Evolutionary conservation across 495 filamentous ascomycete species (phyloP).

Genomic region (Penicillium angulare): DNA sequence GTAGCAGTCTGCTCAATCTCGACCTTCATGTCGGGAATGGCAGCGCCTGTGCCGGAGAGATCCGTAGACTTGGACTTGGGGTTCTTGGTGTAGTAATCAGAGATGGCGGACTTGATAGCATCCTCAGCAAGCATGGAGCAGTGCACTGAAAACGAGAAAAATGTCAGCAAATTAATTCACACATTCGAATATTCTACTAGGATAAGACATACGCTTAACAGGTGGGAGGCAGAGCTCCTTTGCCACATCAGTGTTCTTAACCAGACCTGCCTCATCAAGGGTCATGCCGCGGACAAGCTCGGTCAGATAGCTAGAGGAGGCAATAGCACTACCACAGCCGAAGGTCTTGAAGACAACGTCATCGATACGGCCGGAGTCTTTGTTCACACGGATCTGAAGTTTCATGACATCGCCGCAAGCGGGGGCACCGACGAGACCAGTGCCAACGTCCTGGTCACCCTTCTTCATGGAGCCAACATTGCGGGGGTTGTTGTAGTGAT

Average conservation of each 20-base stretch:
- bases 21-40: conserved; percentile 54
- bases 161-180: conserved; percentile 14
- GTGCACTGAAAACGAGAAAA: conserved; percentile 61
- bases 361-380: conserved; percentile 79
- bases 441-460: conserved; percentile 84
- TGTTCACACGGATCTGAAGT: conserved; percentile 96
- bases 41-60: conserved; percentile 66
- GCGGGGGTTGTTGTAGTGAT: conserved; percentile 90
- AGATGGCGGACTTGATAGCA: conserved; percentile 98
- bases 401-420: conserved; percentile 95
- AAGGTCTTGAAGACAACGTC: conserved; percentile 99
- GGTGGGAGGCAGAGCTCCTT: conserved; percentile 96
- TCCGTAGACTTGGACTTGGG: conserved; percentile 69
- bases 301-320: conserved; percentile 84
- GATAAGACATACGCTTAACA: conserved; percentile 75
- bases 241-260: conserved; percentile 96
- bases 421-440: conserved; percentile 94
- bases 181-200: background rate
- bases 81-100: conserved; percentile 95
- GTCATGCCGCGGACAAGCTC: conserved; percentile 94
- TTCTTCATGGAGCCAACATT: conserved; percentile 94
- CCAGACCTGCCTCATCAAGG: conserved; percentile 85
- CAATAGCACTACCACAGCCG: conserved; percentile 94
- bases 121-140: conserved; percentile 99
- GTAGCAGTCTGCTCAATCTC: conserved; percentile 30